Evolutionary conservation across 768 basidiomycete species (phyloP).

Genomic region (Suillus tomentosus): DNA sequence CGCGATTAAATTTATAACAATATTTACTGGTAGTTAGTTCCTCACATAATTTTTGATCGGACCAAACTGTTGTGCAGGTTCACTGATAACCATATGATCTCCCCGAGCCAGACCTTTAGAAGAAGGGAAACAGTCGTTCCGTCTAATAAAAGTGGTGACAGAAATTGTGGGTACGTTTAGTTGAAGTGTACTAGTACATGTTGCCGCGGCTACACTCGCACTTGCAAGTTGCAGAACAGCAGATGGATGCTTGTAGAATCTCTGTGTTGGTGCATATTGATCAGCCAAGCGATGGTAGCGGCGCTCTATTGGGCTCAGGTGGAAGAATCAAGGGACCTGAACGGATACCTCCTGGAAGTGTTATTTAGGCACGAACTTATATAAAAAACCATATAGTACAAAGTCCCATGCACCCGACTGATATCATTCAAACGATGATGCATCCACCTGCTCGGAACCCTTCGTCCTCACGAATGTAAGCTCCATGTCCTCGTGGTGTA

Average conservation of each 20-base stretch:
- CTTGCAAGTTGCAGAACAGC: slow-evolving; percentile 1
- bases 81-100: neutral
- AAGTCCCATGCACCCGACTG: neutral
- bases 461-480: neutral
- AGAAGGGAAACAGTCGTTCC: neutral
- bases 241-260: neutral
- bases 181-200: neutral
- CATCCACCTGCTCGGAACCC: neutral
- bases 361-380: slow-evolving; percentile 36
- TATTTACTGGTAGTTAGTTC: neutral
- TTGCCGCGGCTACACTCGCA: neutral
- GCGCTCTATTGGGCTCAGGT: slow-evolving; percentile 46
- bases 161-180: neutral
- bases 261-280: neutral
- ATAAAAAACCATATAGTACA: slow-evolving; percentile 1
- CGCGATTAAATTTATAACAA: neutral
- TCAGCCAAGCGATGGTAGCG: slow-evolving; percentile 39
- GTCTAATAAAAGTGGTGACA: neutral
- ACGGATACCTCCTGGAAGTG: slow-evolving; percentile 18
- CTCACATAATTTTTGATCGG: neutral
- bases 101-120: neutral
- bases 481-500: neutral
- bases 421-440: neutral
- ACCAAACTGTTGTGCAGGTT: neutral
- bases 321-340: slow-evolving; percentile 30